Percentiles rank a stretch among this genome's conserved stretches.
phyloP scores from a whole-genome alignment of 495 filamentous ascomycete species.

The Acidomyces sp. region DNA sequence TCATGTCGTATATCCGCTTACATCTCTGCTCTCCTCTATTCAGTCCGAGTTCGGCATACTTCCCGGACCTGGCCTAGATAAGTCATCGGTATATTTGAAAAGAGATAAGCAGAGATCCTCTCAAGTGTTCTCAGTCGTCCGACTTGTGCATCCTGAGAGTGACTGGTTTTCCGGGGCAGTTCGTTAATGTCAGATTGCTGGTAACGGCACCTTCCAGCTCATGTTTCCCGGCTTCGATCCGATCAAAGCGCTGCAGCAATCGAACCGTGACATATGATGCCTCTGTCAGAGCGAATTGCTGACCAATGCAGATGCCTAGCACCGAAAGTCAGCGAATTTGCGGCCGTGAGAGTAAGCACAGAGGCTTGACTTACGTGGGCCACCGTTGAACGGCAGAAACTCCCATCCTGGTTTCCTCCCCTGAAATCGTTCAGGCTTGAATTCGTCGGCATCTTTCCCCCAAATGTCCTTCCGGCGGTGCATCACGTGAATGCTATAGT shows the following conservation, averaged over 20 bases:
- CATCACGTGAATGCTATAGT: conserved; percentile 33
- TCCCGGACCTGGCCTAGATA: no score
- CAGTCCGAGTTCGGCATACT: no score
- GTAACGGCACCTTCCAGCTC: conserved; percentile 11
- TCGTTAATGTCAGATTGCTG: conserved; percentile 15
- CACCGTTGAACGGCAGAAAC: conserved; percentile 29
- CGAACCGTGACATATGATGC: conserved; percentile 23
- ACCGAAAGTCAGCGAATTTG: neutral
- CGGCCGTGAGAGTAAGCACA: neutral
- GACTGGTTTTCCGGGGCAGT: conserved; percentile 9
- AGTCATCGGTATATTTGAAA: no score
- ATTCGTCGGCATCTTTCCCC: conserved; percentile 25
- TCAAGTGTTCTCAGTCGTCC: conserved; percentile 1
- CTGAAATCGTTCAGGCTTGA: conserved; percentile 37
- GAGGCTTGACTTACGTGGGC: conserved; percentile 21
- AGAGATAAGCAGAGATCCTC: no score
- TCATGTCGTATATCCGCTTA: no score
- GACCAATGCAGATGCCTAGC: conserved; percentile 27
- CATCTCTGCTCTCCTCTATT: no score
- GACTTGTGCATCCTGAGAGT: conserved; percentile 6
- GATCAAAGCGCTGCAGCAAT: conserved; percentile 24
- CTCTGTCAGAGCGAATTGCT: conserved; percentile 32
- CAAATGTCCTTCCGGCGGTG: conserved; percentile 27
- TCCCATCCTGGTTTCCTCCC: conserved; percentile 25
- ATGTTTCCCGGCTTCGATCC: conserved; percentile 5